Evolutionary conservation across 2,329 filamentous ascomycete genomes (phyloP), one percentile per base, ranked within the genome.

Genomic region (Cladophialophora bantiana): DNA sequence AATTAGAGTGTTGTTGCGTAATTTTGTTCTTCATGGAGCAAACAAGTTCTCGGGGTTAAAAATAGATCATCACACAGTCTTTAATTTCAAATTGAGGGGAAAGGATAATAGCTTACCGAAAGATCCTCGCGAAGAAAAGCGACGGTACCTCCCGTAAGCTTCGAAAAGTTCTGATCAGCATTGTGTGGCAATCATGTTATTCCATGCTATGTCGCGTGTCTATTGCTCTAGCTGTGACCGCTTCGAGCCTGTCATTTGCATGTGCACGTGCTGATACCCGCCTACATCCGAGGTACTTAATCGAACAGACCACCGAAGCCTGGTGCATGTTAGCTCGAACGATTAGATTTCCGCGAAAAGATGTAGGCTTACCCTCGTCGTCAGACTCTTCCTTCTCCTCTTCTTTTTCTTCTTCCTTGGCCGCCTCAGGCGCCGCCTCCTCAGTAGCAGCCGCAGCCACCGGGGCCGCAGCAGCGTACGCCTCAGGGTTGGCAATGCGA

Each of bases 401-500:
- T 78, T 89, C 85, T 71, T 88, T 84, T 78, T 88, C 84, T 75
- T 86, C 84, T 70, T 84, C 83, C 62, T 82, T 81, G 65, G 83
- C 83, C 66, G 82, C 80, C 62, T 82, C 83, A 59, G 81, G 83
- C 62, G 81, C 84, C 70, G 83, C 85, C 63, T 80, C 81, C 70
- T 82, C 83, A 56, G 82, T 79, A 61, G 83, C 82, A 64, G 87
- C 84, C 67, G 84, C 85, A 65, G 89, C 90, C 72, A 80, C 88
- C 66, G 94, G 93, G 73, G 90, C 93, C 73, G 94, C 85, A 57
- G 92, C 81, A 73, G 94, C 95, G 82, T 98, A 99, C 64, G 93
- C 93, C 64, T 99, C 95, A 75, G 96, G 96, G 89, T 99, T 98
- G 84, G 93, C 93, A 78, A 99, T 97, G 82, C 95, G 93, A 86